Evolutionary conservation across 305 asterid genomes (phyloP).

Genomic region (Solanum chacoense): DNA sequence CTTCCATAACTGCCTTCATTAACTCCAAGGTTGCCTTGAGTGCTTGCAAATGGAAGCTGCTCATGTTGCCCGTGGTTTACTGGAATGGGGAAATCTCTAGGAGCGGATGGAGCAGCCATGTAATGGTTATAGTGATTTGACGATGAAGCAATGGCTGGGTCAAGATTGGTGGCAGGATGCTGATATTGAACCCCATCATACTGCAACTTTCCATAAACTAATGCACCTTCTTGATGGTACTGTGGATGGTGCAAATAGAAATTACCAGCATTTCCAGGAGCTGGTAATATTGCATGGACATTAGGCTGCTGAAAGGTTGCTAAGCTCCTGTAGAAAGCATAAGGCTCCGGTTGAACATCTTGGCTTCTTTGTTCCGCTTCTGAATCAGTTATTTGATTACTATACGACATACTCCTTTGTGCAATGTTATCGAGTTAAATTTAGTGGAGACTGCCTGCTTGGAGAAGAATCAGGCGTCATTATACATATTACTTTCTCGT

Average conservation of each 20-base stretch:
- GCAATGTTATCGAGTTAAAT: constrained; percentile 31
- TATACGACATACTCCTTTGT: constrained; percentile 48
- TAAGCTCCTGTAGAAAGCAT: constrained; percentile 28
- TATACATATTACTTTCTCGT: background rate
- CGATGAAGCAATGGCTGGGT: constrained; percentile 38
- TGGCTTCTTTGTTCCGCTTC: constrained; percentile 54
- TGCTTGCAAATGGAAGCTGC: constrained; percentile 34
- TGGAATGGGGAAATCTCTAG: constrained; percentile 43
- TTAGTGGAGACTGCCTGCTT: constrained; percentile 32
- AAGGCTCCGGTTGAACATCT: constrained; percentile 20
- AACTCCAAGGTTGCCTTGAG: constrained; percentile 32
- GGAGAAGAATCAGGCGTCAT: constrained; percentile 10
- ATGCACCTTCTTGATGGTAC: constrained; percentile 39
- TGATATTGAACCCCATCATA: constrained; percentile 34
- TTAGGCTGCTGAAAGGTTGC: constrained; percentile 46
- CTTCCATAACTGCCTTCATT: constrained; percentile 37
- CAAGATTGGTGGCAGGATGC: constrained; percentile 44
- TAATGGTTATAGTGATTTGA: constrained; percentile 47
- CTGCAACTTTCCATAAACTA: constrained; percentile 46
- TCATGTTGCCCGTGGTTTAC: constrained; percentile 49
- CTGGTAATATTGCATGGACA: constrained; percentile 37
- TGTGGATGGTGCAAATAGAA: constrained; percentile 44
- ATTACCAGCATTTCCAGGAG: constrained; percentile 33
- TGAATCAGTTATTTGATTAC: constrained; percentile 34
- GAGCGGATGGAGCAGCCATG: constrained; percentile 40